A percentile compares a stretch with the other conserved stretches of the same genome.
Evolutionary conservation across 352 stramenopile species (phyloP).

Genomic region (Phytopythium helicoides): DNA sequence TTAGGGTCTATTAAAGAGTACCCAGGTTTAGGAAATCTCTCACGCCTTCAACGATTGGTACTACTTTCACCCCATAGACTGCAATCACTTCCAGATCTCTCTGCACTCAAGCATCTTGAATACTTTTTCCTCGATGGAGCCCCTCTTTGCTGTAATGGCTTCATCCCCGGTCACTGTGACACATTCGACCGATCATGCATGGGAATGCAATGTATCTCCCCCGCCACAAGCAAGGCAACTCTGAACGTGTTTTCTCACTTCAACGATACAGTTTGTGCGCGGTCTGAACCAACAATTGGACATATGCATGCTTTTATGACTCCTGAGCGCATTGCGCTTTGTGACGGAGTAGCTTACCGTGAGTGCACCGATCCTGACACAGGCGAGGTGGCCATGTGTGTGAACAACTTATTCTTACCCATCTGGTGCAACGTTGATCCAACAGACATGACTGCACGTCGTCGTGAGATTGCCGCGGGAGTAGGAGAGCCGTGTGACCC

Average conservation of each 20-base stretch:
- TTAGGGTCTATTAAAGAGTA: constrained; percentile 14
- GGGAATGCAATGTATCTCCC: too few species aligned
- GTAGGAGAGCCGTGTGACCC: constrained; percentile 16
- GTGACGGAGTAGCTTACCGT: constrained; percentile 20
- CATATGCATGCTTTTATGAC: background rate
- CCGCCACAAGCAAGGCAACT: too few species aligned
- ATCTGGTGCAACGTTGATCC: constrained; percentile 15
- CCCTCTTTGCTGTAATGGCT: too few species aligned
- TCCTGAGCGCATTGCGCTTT: constrained; percentile 18
- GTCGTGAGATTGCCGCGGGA: constrained; percentile 16
- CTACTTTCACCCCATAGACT: constrained; percentile 11
- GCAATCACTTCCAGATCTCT: constrained; percentile 22
- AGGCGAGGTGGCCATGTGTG: constrained; percentile 20
- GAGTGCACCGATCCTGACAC: constrained; percentile 14
- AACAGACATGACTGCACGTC: constrained; percentile 15
- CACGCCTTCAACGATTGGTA: constrained; percentile 21
- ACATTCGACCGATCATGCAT: too few species aligned
- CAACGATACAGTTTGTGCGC: too few species aligned
- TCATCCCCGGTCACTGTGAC: too few species aligned
- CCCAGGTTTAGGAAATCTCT: constrained; percentile 17
- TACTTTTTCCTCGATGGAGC: too few species aligned
- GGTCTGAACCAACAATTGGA: too few species aligned
- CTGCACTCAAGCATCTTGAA: too few species aligned
- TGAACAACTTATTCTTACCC: constrained; percentile 16
- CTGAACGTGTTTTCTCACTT: too few species aligned